Conservation (phyloP, 2,329 filamentous ascomycete species). For the Dactylella cylindrospora region DNA sequence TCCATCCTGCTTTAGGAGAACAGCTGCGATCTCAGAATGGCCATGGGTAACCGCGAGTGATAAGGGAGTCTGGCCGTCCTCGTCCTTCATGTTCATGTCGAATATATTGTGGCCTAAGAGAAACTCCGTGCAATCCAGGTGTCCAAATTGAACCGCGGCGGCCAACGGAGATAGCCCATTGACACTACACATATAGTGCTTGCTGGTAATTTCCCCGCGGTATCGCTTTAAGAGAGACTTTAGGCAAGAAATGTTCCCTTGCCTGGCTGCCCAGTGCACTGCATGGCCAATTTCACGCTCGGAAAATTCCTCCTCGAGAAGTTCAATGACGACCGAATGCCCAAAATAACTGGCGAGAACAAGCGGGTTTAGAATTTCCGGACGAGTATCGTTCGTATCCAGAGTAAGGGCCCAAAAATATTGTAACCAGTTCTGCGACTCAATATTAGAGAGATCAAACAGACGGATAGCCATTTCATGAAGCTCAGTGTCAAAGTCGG, state of each 20-base stretch:
- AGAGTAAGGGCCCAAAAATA: conserved; percentile 2
- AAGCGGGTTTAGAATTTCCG: background rate
- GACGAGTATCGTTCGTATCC: background rate
- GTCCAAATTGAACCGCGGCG: conserved; percentile 1
- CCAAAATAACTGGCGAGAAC: conserved; percentile 13
- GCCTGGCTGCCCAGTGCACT: conserved; percentile 8
- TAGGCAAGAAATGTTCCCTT: conserved; percentile 9
- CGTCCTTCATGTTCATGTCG: conserved; percentile 1
- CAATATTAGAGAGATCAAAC: background rate
- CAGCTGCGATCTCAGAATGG: conserved; percentile 1
- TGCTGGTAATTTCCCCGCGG: background rate
- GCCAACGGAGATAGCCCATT: conserved; percentile 3
- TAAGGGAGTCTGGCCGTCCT: background rate
- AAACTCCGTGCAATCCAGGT: conserved; percentile 1
- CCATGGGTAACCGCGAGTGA: conserved; percentile 7
- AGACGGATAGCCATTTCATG: conserved; percentile 1
- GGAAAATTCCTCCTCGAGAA: background rate
- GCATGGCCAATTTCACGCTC: background rate
- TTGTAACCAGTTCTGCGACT: conserved; percentile 2
- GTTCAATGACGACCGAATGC: conserved; percentile 1
- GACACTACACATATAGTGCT: background rate
- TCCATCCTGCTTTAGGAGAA: conserved; percentile 4
- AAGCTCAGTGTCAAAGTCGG: too few species aligned
- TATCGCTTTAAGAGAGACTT: background rate
- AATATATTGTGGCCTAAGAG: background rate